phyloP scores from a whole-genome alignment of 2,329 filamentous ascomycete species.

The Epichloe coenophiala region DNA sequence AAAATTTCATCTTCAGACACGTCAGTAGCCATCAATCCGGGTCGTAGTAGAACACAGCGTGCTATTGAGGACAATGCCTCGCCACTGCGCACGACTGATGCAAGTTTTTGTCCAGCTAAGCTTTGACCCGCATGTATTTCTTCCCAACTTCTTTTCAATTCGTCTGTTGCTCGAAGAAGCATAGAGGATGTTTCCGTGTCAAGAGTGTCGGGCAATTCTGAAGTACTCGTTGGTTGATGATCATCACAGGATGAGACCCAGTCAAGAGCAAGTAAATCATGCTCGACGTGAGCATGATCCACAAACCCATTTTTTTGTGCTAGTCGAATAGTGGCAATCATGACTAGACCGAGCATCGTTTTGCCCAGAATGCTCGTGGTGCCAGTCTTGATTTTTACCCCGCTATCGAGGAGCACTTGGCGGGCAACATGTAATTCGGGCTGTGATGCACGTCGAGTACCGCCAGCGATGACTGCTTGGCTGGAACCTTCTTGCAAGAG shows the following conservation, averaged over 20 bases:
- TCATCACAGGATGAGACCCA: conserved; percentile 48
- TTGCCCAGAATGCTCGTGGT: not conserved
- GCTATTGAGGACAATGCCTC: not conserved
- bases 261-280: conserved; percentile 24
- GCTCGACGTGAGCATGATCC: not conserved
- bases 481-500: conserved; percentile 37
- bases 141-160: conserved; percentile 1
- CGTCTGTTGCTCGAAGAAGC: conserved; percentile 1
- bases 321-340: conserved; percentile 46
- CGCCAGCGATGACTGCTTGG: conserved; percentile 43
- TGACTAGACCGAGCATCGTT: conserved; percentile 21
- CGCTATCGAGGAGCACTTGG: conserved; percentile 44
- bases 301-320: conserved; percentile 16
- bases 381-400: conserved; percentile 1
- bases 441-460: conserved; percentile 30
- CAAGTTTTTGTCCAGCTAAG: too few relatives aligned
- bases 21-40: not conserved
- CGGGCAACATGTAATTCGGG: conserved; percentile 49
- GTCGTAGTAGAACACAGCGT: not conserved
- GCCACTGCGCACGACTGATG: not conserved
- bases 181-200: not conserved
- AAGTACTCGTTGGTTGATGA: conserved; percentile 19
- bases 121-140: not conserved
- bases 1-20: not conserved
- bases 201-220: not conserved